Percentiles rank a stretch among this genome's conserved stretches.
phyloP scores from a whole-genome alignment of 208 protist species.

The Angomonas desouzai region DNA sequence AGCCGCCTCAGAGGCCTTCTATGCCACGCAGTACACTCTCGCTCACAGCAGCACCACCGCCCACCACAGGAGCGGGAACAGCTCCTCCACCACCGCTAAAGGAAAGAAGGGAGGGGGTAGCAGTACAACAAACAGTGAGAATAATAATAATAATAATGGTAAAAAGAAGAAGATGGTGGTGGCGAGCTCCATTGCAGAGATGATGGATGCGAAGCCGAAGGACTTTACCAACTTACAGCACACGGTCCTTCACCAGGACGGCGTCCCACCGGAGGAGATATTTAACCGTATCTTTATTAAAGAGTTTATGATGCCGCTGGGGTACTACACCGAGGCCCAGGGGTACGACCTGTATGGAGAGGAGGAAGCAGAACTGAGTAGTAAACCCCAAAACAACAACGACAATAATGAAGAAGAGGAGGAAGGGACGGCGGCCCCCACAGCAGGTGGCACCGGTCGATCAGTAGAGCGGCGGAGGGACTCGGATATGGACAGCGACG shows the following conservation, averaged over 20 bases:
- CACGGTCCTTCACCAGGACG: background rate
- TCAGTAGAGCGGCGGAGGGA: background rate
- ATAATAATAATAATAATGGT: conserved; percentile 8
- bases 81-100: no score
- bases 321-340: background rate
- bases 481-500: background rate
- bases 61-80: no score
- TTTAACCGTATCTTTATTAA: conserved; percentile 2
- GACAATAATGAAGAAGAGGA: background rate
- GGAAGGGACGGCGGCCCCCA: background rate
- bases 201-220: background rate
- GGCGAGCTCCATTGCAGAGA: background rate
- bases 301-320: conserved; percentile 11
- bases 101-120: no score
- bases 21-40: background rate
- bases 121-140: no score
- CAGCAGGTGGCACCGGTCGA: background rate
- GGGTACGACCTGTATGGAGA: background rate
- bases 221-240: conserved; percentile 4
- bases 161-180: background rate
- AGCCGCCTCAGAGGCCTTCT: no score
- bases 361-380: background rate
- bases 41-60: background rate
- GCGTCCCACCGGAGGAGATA: background rate
- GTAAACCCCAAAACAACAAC: background rate